Base-by-base conservation (phyloP, 1,139 yeast genomes). In the Citeromyces siamensis region DNA sequence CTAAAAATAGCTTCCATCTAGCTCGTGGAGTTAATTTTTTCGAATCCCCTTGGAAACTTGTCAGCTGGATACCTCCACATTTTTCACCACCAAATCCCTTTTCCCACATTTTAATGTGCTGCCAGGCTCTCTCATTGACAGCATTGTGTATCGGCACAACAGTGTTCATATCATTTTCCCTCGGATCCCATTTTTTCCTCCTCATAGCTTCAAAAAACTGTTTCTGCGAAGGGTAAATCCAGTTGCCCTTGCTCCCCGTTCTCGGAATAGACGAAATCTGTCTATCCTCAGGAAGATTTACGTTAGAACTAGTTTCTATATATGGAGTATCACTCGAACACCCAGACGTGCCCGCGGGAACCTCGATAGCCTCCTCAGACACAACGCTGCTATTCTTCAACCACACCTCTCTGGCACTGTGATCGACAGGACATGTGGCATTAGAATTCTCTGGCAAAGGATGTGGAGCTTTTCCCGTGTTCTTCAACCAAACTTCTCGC, bases 141-240 rank as follows among this genome's bases (percentile, higher is more conserved):
- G 84, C 75, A 52, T 90, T 90, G 55, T 90, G 98, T 34, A 90
- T 80, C 1, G 97, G 97, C 2, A 90, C 95, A 28, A 90, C 85
- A 0, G 93, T 72, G 45, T 74, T 65, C 97, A 90, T 90, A 52
- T 88, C 97, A 6, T 61, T 57, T 1, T 83, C 81, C 12, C 72
- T 62, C 2, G 97, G 96, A 38, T 77, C 69, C 88, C 94, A 85
- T 42, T 82, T 72, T 52, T 90, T 90, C 42, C 97, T 72, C 47
- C 71, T 66, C 97, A 90, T 90, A 10, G 97, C 96, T 43, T 84
- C 93, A 55, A 66, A 90, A 52, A 90, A 90, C 61, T 88, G 97
- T 54, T 84, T 84, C 55, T 90, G 94, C 2, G 95, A 82, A 7
- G 98, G 98, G 52, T 90, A 90, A 2, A 90, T 70, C 98, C 98